These are phyloP conservation scores for Vitis hybrid DNA, from an alignment of 177 flowering plant species.

Conservation along the genomic window DNA sequence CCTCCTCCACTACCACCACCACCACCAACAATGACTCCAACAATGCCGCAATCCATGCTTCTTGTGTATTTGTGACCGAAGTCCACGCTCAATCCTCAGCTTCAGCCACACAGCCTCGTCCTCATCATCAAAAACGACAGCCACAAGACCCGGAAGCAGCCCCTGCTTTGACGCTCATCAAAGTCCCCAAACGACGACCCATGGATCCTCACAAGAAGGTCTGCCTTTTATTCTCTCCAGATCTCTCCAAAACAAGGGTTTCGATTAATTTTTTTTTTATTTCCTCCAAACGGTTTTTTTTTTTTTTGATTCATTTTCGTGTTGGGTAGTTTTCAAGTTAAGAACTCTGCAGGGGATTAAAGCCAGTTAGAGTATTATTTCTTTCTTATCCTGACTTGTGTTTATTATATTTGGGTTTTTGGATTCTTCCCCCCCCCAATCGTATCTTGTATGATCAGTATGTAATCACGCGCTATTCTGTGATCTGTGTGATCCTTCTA, in stretches of 20 bases:
- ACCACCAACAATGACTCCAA: not conserved
- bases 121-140: not conserved
- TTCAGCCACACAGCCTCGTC: not conserved
- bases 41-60: not conserved
- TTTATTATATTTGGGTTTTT: no score
- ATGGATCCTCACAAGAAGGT: conserved; percentile 48
- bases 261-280: no score
- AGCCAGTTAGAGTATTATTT: no score
- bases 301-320: no score
- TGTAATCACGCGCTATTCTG: no score
- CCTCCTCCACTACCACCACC: not conserved
- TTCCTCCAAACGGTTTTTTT: no score
- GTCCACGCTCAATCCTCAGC: conserved; percentile 9
- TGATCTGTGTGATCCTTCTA: no score
- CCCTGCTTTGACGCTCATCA: conserved; percentile 29
- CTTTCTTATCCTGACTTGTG: no score
- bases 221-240: not conserved
- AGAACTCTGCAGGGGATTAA: no score
- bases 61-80: conserved; percentile 4
- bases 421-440: no score
- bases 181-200: conserved; percentile 25
- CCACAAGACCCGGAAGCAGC: conserved; percentile 1
- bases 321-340: no score
- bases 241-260: not conserved
- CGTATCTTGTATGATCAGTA: no score